Evolutionary conservation across 2,329 filamentous ascomycete species (phyloP).

Genomic region (Dothiorella sarmentorum): DNA sequence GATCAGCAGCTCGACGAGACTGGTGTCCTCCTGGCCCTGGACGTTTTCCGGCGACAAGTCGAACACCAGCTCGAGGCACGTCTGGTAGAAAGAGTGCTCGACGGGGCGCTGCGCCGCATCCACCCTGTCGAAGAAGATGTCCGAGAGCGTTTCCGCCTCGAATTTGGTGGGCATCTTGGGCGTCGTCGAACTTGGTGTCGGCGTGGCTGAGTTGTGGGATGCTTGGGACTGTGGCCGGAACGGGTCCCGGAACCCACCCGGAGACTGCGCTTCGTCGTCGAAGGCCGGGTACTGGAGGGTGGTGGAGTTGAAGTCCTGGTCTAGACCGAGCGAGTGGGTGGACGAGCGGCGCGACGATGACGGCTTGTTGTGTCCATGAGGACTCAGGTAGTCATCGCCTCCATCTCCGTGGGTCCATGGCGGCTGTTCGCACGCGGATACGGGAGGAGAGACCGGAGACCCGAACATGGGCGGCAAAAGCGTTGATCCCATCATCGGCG

Average conservation of each 20-base stretch:
- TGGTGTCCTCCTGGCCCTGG: background rate
- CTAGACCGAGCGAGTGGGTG: slow-evolving; percentile 30
- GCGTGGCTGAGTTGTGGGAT: slow-evolving; percentile 31
- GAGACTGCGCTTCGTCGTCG: slow-evolving; percentile 26
- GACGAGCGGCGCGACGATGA: slow-evolving; percentile 32
- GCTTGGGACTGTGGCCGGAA: slow-evolving; percentile 28
- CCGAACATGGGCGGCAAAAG: slow-evolving; percentile 23
- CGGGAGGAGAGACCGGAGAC: slow-evolving; percentile 26
- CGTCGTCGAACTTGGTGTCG: slow-evolving; percentile 26
- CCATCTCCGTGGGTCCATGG: slow-evolving; percentile 34
- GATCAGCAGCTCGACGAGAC: background rate
- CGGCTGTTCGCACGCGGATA: slow-evolving; percentile 30
- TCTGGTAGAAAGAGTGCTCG: background rate
- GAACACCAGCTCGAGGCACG: background rate
- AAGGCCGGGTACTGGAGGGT: slow-evolving; percentile 27
- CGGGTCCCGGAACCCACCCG: slow-evolving; percentile 25
- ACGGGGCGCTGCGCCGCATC: slow-evolving; percentile 24
- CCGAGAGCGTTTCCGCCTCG: slow-evolving; percentile 35
- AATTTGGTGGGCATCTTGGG: slow-evolving; percentile 32
- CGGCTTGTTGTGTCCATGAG: slow-evolving; percentile 23
- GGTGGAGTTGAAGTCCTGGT: slow-evolving; percentile 30
- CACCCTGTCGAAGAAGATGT: slow-evolving; percentile 32
- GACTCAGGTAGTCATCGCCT: slow-evolving; percentile 21
- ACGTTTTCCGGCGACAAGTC: background rate
- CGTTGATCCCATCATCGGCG: slow-evolving; percentile 25